phyloP scores from a whole-genome alignment of 768 basidiomycete genomes.

The Russula emetica region DNA sequence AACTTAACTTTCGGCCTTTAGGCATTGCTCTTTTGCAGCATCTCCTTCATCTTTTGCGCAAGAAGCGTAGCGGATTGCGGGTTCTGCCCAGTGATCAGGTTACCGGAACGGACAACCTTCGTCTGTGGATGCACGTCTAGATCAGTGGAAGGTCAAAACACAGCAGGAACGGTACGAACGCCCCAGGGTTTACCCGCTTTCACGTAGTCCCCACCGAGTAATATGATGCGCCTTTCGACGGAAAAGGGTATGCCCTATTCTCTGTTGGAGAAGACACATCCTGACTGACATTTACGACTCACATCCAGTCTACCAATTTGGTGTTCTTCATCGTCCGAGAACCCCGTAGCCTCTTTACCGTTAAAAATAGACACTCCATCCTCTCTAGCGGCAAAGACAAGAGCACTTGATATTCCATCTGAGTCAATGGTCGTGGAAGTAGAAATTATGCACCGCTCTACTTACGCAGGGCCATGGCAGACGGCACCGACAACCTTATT shows the following conservation, averaged over 20 bases:
- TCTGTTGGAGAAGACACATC: background rate
- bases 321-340: conserved; percentile 69
- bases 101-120: conserved; percentile 55
- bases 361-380: conserved; percentile 59
- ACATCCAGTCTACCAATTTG: conserved; percentile 44
- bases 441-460: conserved; percentile 17
- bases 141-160: background rate
- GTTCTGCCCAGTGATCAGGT: conserved; percentile 72
- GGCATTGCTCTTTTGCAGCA: conserved; percentile 34
- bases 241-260: conserved; percentile 61
- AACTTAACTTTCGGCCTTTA: background rate
- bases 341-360: conserved; percentile 56
- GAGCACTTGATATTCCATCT: conserved; percentile 39
- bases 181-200: conserved; percentile 55
- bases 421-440: background rate
- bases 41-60: conserved; percentile 54
- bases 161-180: conserved; percentile 38
- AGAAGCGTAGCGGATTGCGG: conserved; percentile 58
- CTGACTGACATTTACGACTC: conserved; percentile 14
- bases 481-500: conserved; percentile 69
- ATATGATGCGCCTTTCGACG: conserved; percentile 59
- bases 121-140: conserved; percentile 21
- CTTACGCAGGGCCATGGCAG: conserved; percentile 76
- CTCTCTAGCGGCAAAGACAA: conserved; percentile 45
- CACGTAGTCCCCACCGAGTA: conserved; percentile 62